Evolutionary conservation across 2,329 filamentous ascomycete species (phyloP).

Genomic region (Hymenoscyphus albidus): DNA sequence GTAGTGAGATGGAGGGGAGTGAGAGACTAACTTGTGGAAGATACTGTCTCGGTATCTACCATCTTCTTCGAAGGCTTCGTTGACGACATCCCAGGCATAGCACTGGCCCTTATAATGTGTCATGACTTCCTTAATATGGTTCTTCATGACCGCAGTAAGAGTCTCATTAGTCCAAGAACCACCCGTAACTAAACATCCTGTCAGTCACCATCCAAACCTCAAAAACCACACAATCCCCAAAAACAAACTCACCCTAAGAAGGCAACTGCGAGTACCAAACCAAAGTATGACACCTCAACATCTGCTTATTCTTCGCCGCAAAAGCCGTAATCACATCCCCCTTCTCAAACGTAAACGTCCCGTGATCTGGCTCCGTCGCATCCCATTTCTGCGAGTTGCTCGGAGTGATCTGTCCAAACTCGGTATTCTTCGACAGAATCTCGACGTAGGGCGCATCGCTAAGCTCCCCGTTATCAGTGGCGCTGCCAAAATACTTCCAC

Average conservation of each 20-base stretch:
- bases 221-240: not conserved
- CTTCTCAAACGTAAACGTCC: constrained; percentile 52
- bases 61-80: constrained; percentile 59
- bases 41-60: constrained; percentile 50
- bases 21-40: constrained; percentile 41
- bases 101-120: constrained; percentile 58
- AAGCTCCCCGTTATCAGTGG: constrained; percentile 50
- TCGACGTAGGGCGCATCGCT: constrained; percentile 50
- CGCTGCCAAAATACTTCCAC: constrained; percentile 52
- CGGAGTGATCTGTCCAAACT: constrained; percentile 62
- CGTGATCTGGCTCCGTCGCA: constrained; percentile 39
- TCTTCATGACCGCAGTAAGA: constrained; percentile 52
- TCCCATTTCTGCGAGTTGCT: constrained; percentile 53
- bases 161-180: constrained; percentile 55
- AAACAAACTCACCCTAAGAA: constrained; percentile 42
- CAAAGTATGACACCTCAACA: constrained; percentile 58
- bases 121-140: constrained; percentile 58
- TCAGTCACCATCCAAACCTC: not conserved
- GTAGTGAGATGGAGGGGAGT: constrained; percentile 16
- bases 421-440: constrained; percentile 49
- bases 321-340: constrained; percentile 51
- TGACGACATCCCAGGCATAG: constrained; percentile 64
- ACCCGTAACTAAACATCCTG: not conserved
- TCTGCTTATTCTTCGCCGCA: constrained; percentile 44
- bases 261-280: constrained; percentile 52